These are phyloP conservation scores for Cornus suecica DNA, from an alignment of 148 eudicot genomes.

Conservation along the genomic window DNA sequence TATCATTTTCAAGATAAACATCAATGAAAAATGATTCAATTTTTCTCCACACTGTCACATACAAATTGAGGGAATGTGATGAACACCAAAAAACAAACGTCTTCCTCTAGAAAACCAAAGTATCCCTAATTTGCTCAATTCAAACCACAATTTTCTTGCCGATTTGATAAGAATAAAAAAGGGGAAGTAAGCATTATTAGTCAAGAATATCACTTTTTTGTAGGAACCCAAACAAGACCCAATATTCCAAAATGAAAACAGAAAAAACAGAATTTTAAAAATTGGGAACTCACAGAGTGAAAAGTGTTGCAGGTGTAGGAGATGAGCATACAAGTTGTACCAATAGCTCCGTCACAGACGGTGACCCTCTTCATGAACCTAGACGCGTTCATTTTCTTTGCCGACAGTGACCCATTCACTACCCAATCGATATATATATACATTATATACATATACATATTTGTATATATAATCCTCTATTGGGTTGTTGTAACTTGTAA, in stretches of 20 bases:
- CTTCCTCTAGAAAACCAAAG: neutral
- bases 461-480: no score
- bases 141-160: neutral
- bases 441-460: no score
- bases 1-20: neutral
- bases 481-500: no score
- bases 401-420: neutral
- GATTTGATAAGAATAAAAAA: neutral
- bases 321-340: constrained; percentile 52
- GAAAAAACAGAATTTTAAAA: neutral
- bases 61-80: no score
- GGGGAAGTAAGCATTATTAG: neutral
- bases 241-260: neutral
- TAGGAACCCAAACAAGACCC: neutral
- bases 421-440: neutral
- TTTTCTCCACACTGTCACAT: neutral
- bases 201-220: neutral
- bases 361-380: constrained; percentile 51
- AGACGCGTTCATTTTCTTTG: constrained; percentile 30
- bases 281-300: constrained; percentile 31
- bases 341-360: constrained; percentile 50
- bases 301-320: constrained; percentile 50
- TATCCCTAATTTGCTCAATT: constrained; percentile 5
- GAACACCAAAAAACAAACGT: neutral
- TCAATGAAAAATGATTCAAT: neutral